phyloP scores from a whole-genome alignment of 148 eudicot species.

The Salicornia ramosissima region DNA sequence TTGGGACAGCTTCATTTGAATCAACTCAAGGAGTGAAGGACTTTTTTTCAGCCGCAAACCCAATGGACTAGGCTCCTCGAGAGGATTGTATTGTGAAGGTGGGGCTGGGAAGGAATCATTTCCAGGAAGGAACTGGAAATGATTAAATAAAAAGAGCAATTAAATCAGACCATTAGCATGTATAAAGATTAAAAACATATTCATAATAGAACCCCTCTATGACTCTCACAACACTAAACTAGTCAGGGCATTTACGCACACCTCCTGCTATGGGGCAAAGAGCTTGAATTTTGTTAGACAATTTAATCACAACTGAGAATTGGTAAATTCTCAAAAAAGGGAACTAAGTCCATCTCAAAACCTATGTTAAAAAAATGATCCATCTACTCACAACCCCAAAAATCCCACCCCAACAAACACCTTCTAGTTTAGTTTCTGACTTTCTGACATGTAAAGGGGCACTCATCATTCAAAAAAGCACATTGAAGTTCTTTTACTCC shows the following conservation, averaged over 20 bases:
- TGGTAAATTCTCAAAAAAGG: no score
- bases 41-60: constrained; percentile 70
- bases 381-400: no score
- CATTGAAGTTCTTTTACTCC: no score
- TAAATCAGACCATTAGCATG: not conserved
- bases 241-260: not conserved
- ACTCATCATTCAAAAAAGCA: no score
- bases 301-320: no score
- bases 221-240: not conserved
- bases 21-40: constrained; percentile 64
- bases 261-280: not conserved
- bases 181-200: not conserved
- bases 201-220: not conserved
- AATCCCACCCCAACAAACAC: no score
- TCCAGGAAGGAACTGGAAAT: constrained; percentile 30
- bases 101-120: constrained; percentile 32
- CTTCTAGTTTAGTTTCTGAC: no score
- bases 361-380: no score
- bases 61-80: constrained; percentile 73
- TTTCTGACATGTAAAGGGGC: no score
- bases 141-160: not conserved
- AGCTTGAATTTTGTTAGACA: not conserved
- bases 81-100: constrained; percentile 51
- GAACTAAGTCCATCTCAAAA: no score
- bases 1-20: constrained; percentile 59